Percentiles rank a stretch among this genome's conserved stretches.
These are phyloP conservation scores for Dittrichia graveolens DNA, from an alignment of 129 eudicot genomes.

Conservation along the genomic window DNA sequence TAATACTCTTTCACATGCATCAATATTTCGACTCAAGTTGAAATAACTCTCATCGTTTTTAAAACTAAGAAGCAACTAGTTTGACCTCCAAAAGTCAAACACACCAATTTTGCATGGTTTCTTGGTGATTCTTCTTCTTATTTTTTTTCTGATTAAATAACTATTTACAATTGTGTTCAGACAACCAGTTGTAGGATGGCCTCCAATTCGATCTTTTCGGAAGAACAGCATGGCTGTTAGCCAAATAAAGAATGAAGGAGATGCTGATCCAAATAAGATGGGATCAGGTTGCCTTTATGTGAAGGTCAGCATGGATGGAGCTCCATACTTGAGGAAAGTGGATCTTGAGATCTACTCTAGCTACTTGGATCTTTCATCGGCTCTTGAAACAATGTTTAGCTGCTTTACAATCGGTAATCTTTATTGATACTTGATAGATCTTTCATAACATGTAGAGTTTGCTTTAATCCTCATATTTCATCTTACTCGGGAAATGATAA, in stretches of 20 bases:
- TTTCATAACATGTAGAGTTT: background rate
- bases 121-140: background rate
- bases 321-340: constrained; percentile 79
- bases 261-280: constrained; percentile 39
- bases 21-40: background rate
- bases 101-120: constrained; percentile 12
- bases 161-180: constrained; percentile 36
- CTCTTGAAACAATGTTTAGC: constrained; percentile 76
- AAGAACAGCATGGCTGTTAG: constrained; percentile 62
- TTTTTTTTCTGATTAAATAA: background rate
- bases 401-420: constrained; percentile 64
- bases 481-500: background rate
- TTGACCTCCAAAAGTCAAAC: constrained; percentile 12
- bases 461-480: background rate
- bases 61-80: constrained; percentile 14
- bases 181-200: constrained; percentile 85
- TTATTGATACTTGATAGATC: constrained; percentile 2
- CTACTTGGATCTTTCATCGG: constrained; percentile 61
- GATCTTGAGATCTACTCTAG: constrained; percentile 53
- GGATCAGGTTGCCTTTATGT: constrained; percentile 55
- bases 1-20: background rate
- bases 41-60: background rate
- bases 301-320: constrained; percentile 86
- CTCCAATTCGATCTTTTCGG: constrained; percentile 70
- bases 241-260: constrained; percentile 49